Evolutionary conservation across 768 basidiomycete genomes (phyloP), one percentile per base, ranked within the genome.

Genomic region (Lyophyllum shimeji): DNA sequence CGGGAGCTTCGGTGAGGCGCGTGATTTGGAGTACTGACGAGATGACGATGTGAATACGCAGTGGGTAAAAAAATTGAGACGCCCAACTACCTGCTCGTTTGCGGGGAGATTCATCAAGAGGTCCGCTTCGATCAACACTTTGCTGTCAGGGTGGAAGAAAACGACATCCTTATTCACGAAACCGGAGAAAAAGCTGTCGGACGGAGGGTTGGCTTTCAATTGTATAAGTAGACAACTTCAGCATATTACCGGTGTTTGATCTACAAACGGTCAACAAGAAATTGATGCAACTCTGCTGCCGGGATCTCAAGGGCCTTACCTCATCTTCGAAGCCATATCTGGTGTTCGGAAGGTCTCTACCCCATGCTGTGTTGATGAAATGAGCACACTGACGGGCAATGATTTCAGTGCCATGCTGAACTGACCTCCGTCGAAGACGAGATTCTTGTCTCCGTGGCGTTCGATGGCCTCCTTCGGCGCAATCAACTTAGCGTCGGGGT

Each of bases 41-140:
- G 8, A 48, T 53, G 18, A 59, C n/a, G 20, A 2, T 25, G 29
- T 31, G 15, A 49, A 17, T 21, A 21, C 1, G 15, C 8, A 29
- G 31, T 25, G 42, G 39, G 23, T 6, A 34, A 4, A 37, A 8
- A 11, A 21, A 24, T 23, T 45, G 33, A 24, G 7, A 31, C 12
- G 29, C 23, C 29, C 21, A 58, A n/a, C 11, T 61, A 82, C 82
- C 72, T 93, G 90, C 68, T 93, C 91, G 0, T 65, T 84, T 1
- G 82, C 77, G 2, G 92, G 90, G n/a, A 93, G 75, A 70, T 93
- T 93, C 74, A 90, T 84, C 2, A 93, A 67, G 34, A 93, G 73
- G 68, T 94, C 92, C 5, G 89, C 92, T 64, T 86, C 76, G 39
- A 93, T 76, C 48, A 93, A 71, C 0, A 85, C 82, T 64, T 82